A percentile compares a stretch with the other conserved stretches of the same genome.
phyloP scores from a whole-genome alignment of 1,284 basidiomycete genomes.

The Rhizoctonia solani region DNA sequence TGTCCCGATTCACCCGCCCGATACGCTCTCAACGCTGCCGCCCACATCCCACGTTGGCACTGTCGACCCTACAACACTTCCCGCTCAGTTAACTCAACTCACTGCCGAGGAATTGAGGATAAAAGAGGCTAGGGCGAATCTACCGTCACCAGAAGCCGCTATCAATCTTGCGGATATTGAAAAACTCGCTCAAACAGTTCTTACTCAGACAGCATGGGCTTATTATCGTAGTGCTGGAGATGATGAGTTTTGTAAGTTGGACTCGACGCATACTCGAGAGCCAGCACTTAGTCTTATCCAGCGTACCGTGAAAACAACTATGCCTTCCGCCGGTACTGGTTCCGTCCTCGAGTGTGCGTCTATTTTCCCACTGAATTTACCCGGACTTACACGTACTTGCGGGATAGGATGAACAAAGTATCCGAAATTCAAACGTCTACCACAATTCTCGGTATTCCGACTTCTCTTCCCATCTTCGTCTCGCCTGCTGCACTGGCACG shows the following conservation, averaged over 20 bases:
- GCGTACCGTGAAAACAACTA: constrained; percentile 52
- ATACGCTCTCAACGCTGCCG: constrained; percentile 45
- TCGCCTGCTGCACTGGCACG: constrained; percentile 79
- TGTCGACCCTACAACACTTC: constrained; percentile 53
- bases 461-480: constrained; percentile 57
- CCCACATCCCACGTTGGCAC: constrained; percentile 50
- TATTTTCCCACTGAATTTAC: background rate
- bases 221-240: constrained; percentile 58
- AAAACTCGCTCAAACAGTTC: constrained; percentile 46
- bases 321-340: constrained; percentile 55
- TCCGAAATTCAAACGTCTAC: constrained; percentile 46
- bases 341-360: constrained; percentile 54
- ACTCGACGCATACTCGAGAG: background rate
- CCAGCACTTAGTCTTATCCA: constrained; percentile 34
- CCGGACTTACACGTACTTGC: background rate
- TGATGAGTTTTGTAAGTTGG: constrained; percentile 50
- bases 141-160: constrained; percentile 52
- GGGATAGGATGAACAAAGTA: constrained; percentile 45
- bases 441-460: constrained; percentile 51
- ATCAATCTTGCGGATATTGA: constrained; percentile 55
- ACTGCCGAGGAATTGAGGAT: constrained; percentile 53
- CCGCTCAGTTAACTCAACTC: constrained; percentile 40
- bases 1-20: constrained; percentile 49
- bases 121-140: constrained; percentile 47
- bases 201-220: constrained; percentile 54